These are phyloP conservation scores for Macroventuria anomochaeta DNA, from an alignment of 2,329 filamentous ascomycete species.

Conservation along the genomic window DNA sequence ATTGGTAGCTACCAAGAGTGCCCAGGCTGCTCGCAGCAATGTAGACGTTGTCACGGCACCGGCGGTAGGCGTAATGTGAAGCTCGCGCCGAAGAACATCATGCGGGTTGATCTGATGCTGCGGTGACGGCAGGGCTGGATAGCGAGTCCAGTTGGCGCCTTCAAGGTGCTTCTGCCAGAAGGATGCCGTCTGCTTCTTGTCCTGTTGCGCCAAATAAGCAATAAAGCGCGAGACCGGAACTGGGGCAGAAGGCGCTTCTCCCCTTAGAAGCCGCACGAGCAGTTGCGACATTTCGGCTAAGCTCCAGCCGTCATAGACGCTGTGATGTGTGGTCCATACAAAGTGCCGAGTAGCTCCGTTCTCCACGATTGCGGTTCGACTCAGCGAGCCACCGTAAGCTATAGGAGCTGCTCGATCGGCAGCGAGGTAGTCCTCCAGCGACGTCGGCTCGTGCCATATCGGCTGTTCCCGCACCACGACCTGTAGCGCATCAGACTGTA, in stretches of 20 bases:
- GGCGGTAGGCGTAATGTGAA: background rate
- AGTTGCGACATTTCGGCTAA: background rate
- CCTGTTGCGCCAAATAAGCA: constrained; percentile 42
- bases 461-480: background rate
- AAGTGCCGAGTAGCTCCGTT: background rate
- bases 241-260: background rate
- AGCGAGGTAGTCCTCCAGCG: background rate
- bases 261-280: background rate
- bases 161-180: constrained; percentile 25
- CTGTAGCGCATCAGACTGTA: background rate
- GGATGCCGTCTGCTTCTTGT: constrained; percentile 49
- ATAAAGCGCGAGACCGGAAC: background rate
- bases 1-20: background rate
- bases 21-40: constrained; percentile 14
- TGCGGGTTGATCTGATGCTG: background rate
- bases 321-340: background rate
- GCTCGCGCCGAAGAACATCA: too few relatives aligned
- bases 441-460: background rate
- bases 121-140: background rate
- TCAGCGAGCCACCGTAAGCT: background rate
- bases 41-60: constrained; percentile 4
- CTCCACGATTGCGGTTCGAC: background rate
- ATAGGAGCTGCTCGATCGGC: background rate
- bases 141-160: constrained; percentile 32
- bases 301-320: background rate